These are phyloP conservation scores for Zygosaccharomyces pseudobailii DNA, from an alignment of 1,139 yeast species.

Conservation along the genomic window DNA sequence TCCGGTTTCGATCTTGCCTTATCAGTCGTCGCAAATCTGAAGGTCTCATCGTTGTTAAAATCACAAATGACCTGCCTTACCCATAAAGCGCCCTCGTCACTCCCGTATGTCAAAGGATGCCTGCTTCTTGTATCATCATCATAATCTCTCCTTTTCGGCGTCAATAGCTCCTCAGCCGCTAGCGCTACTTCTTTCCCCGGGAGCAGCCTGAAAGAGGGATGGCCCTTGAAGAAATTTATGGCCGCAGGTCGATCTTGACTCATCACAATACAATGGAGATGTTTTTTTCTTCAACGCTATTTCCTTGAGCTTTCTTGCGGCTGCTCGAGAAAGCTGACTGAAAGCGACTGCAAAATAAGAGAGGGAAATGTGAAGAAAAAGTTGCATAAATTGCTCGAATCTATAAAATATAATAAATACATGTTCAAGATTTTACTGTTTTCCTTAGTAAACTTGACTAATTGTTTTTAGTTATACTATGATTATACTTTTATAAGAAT, in stretches of 20 bases:
- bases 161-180: slow-evolving; percentile 52
- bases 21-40: slow-evolving; percentile 28
- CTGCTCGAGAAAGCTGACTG: too few species aligned
- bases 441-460: too few species aligned
- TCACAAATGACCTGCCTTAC: slow-evolving; percentile 52
- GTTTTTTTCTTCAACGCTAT: too few species aligned
- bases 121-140: slow-evolving; percentile 57
- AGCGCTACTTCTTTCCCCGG: slow-evolving; percentile 54
- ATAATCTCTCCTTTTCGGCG: slow-evolving; percentile 43
- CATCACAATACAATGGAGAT: background rate
- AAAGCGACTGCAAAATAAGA: too few species aligned
- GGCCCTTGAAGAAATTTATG: slow-evolving; percentile 51
- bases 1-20: slow-evolving; percentile 42
- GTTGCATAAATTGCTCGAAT: too few species aligned
- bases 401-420: too few species aligned
- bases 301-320: too few species aligned
- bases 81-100: slow-evolving; percentile 71
- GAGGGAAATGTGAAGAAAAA: too few species aligned
- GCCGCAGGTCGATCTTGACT: slow-evolving; percentile 23
- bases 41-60: slow-evolving; percentile 47
- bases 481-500: too few species aligned
- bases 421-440: too few species aligned
- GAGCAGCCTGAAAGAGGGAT: slow-evolving; percentile 60
- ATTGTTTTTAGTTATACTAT: too few species aligned
- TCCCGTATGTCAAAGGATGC: slow-evolving; percentile 79